Evolutionary conservation across 495 filamentous ascomycete species (phyloP).

Genomic region (Penicillium odoratum): DNA sequence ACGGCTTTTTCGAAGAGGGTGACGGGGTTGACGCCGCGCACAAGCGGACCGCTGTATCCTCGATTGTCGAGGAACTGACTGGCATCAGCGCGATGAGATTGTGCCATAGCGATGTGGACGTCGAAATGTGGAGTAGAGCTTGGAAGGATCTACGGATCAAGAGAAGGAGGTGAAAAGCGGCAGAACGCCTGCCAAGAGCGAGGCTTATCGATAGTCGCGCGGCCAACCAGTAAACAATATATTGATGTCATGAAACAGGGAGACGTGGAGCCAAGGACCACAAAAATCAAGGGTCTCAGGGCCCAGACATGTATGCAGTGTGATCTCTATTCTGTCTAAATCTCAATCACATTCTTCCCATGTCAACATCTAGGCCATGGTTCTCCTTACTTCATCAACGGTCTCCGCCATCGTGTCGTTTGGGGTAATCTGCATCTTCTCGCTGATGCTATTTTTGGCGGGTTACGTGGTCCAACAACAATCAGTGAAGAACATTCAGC

Average conservation of each 20-base stretch:
- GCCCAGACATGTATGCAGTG: conserved; percentile 9
- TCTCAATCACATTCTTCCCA: conserved; percentile 8
- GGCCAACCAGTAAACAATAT: conserved; percentile 41
- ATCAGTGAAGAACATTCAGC: conserved; percentile 62
- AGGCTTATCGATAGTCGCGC: conserved; percentile 47
- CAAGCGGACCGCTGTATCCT: conserved; percentile 65
- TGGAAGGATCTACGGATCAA: conserved; percentile 14
- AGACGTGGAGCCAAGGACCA: neutral
- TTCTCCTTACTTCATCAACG: conserved; percentile 47
- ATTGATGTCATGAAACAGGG: conserved; percentile 31
- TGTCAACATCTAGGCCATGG: conserved; percentile 35
- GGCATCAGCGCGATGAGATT: conserved; percentile 64
- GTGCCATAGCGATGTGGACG: conserved; percentile 37
- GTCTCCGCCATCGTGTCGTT: conserved; percentile 46
- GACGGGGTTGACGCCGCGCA: conserved; percentile 82
- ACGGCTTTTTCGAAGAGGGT: conserved; percentile 90
- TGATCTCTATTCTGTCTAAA: conserved; percentile 23
- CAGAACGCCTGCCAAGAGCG: conserved; percentile 4
- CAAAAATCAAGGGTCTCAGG: conserved; percentile 1
- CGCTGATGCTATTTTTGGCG: conserved; percentile 64
- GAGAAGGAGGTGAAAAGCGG: conserved; percentile 9
- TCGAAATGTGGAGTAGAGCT: conserved; percentile 10
- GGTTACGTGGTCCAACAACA: conserved; percentile 72
- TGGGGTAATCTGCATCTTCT: conserved; percentile 59
- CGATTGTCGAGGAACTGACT: conserved; percentile 76